Evolutionary conservation across 179 eudicot genomes (phyloP).

Genomic region (Silene coronaria): DNA sequence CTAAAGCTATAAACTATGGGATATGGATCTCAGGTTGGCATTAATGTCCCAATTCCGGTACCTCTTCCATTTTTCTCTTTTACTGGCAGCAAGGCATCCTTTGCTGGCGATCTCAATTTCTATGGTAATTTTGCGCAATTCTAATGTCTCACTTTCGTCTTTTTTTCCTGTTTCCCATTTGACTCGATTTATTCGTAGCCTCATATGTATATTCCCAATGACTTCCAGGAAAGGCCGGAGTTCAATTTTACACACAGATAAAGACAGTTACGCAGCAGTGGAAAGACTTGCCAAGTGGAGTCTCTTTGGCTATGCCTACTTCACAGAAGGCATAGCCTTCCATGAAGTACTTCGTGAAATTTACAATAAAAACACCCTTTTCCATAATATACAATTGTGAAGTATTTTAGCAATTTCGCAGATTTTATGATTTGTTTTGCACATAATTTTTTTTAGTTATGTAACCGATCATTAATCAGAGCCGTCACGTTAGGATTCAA

Average conservation of each 20-base stretch:
- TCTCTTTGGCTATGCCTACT: constrained; percentile 50
- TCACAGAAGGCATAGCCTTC: constrained; percentile 35
- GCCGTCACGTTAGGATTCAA: background rate
- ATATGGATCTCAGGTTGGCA: constrained; percentile 60
- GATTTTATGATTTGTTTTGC: background rate
- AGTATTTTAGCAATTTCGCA: background rate
- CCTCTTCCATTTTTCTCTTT: constrained; percentile 97
- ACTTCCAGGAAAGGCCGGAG: constrained; percentile 75
- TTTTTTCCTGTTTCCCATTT: background rate
- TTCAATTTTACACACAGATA: constrained; percentile 71
- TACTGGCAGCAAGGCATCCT: constrained; percentile 93
- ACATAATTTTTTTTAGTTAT: background rate
- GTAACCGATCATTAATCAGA: background rate
- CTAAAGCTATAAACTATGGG: constrained; percentile 1
- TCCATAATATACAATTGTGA: background rate
- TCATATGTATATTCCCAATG: background rate
- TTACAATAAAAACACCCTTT: constrained; percentile 6
- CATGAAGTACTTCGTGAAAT: background rate
- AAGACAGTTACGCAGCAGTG: constrained; percentile 93
- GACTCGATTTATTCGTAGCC: background rate
- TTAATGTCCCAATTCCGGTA: constrained; percentile 94
- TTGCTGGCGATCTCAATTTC: constrained; percentile 94
- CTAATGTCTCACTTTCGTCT: background rate
- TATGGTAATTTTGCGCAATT: constrained; percentile 46
- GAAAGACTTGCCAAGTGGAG: constrained; percentile 61